Percentiles rank a stretch among this genome's conserved stretches.
Evolutionary conservation across 225 moss, liverwort and hornwort genomes (phyloP).

Genomic region (Sphagnum contortum): DNA sequence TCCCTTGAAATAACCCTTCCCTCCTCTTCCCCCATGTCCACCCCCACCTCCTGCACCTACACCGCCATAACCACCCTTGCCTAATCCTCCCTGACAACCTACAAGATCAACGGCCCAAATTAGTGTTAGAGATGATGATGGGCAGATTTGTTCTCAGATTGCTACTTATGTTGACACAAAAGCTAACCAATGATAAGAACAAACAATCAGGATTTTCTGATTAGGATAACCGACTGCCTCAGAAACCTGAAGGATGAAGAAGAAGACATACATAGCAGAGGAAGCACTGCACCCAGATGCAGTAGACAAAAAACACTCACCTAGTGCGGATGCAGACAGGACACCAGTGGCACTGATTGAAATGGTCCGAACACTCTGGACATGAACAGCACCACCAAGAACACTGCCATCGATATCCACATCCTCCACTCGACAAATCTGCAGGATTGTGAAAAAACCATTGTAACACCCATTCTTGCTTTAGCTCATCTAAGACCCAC

Average conservation of each 20-base stretch:
- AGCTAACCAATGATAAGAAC: no score
- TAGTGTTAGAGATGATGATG: neutral
- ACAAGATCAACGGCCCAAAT: neutral
- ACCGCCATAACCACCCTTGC: conserved; percentile 66
- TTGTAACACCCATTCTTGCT: no score
- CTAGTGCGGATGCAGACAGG: conserved; percentile 83
- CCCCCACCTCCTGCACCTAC: conserved; percentile 82
- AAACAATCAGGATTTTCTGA: no score
- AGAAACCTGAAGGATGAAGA: neutral
- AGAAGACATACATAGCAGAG: neutral
- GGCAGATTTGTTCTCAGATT: no score
- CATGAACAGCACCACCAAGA: conserved; percentile 77
- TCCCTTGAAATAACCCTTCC: conserved; percentile 73
- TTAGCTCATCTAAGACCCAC: no score
- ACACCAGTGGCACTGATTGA: conserved; percentile 52
- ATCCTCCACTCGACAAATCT: conserved; percentile 97
- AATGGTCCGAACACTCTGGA: conserved; percentile 79
- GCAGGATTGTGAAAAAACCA: conserved; percentile 7
- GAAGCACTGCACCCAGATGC: conserved; percentile 4
- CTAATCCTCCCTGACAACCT: conserved; percentile 55
- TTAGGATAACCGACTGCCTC: no score
- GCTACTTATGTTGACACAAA: no score
- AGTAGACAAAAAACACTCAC: conserved; percentile 20
- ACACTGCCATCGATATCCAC: conserved; percentile 74
- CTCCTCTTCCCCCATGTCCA: conserved; percentile 94